Base-by-base conservation (phyloP, 2,329 filamentous ascomycete genomes). In the Ophiostoma quercus region DNA sequence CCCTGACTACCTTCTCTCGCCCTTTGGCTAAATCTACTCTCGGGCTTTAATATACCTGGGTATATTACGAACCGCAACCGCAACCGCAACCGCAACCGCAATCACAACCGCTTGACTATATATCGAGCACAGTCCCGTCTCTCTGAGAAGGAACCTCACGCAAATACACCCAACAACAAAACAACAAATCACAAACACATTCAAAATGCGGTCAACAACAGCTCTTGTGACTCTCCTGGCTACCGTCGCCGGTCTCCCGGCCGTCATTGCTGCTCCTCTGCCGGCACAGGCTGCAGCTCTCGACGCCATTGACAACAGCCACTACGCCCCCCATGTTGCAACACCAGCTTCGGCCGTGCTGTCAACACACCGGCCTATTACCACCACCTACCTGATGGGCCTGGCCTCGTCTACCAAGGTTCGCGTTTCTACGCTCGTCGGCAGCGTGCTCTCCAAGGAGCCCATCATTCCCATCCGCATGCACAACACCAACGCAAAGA, bases 311-410 rank as follows among this genome's bases (percentile, higher is more conserved):
- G 71, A 73, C 66, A 73, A 74, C 70, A 68, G 67, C 39, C 73
- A 66, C 16, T 72, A 65, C 60, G 54, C 69, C 12, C 72, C 72
- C 7, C 41, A 71, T 5, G 43, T 16, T 12, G 41, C 43, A 11
- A 39, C 57, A 7, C 19, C 54, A 8, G 70, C 70, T 0, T 72
- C 69, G 4, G 70, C 16, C 25, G 73, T 73, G 0, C 67, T 74
- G 14, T 47, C 69, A 1, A 67, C 69, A 5, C 70, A 70, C 11
- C 70, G 73, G 14, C 73, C 73, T 4, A 67, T 74, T 7, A 68
- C 51, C n/a, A 73, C 73, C 11, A 68, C 71, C 12, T 74, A 73
- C 16, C 67, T 74, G 11, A 74, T 74, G 73, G 63, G 62, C n/a
- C 70, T 74, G 43, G 65, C 29, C 1, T 29, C 57, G 4, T 47